A percentile compares a stretch with the other conserved stretches of the same genome.
Evolutionary conservation across 106 monocot genomes (phyloP).

Genomic region (Dioscorea alata): DNA sequence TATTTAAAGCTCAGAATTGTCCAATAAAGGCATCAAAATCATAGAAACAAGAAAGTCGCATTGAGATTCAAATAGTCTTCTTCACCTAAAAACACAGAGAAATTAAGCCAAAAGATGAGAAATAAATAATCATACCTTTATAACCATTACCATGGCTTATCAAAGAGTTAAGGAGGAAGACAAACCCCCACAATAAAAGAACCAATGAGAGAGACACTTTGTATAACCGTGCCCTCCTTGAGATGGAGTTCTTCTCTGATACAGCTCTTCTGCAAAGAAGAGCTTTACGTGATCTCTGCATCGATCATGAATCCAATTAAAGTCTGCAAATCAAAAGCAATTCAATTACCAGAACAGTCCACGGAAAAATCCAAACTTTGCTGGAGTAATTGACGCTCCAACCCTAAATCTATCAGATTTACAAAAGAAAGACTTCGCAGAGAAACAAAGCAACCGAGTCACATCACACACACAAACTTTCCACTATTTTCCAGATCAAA

Average conservation of each 20-base stretch:
- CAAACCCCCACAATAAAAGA: constrained; percentile 44
- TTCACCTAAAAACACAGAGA: no score
- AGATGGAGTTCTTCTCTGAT: constrained; percentile 15
- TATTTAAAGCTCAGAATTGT: no score
- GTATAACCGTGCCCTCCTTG: constrained; percentile 27
- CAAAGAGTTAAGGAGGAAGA: constrained; percentile 56
- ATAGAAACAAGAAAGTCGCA: no score
- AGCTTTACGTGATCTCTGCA: constrained; percentile 75
- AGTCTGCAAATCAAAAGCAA: constrained; percentile 23
- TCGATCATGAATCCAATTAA: constrained; percentile 40
- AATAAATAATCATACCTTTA: constrained; percentile 26
- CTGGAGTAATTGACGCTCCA: background rate
- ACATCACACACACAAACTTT: no score
- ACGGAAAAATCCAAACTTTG: background rate
- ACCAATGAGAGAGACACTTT: constrained; percentile 46
- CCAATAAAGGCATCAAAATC: no score
- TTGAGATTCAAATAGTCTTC: no score
- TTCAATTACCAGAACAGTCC: background rate
- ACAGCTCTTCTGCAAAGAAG: constrained; percentile 62
- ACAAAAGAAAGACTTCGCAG: no score
- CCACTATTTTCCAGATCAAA: no score
- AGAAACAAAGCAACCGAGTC: no score
- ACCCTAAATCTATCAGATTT: background rate
- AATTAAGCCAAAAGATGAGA: background rate
- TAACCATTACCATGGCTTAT: constrained; percentile 49